phyloP scores from a whole-genome alignment of 1,284 basidiomycete species.

The Moesziomyces antarcticus region DNA sequence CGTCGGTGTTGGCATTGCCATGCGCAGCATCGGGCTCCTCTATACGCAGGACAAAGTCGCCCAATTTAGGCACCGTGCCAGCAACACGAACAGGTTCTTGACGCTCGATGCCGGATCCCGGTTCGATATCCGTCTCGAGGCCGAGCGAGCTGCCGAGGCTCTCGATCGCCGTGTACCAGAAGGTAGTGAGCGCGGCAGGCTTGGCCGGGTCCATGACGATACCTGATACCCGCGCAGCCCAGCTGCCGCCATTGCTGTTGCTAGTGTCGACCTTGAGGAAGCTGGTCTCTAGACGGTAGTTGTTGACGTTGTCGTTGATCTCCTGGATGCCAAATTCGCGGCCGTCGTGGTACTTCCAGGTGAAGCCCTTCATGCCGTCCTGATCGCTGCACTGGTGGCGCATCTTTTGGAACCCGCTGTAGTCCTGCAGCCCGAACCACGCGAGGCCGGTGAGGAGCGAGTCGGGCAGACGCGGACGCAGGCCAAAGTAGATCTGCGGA shows the following conservation, averaged over 20 bases:
- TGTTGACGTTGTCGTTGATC: slow-evolving; percentile 82
- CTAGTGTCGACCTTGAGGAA: slow-evolving; percentile 78
- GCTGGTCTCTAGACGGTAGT: slow-evolving; percentile 84
- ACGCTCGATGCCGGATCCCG: slow-evolving; percentile 73
- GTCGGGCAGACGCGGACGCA: slow-evolving; percentile 83
- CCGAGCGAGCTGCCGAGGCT: slow-evolving; percentile 77
- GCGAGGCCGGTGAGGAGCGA: slow-evolving; percentile 89
- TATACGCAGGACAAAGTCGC: slow-evolving; percentile 82
- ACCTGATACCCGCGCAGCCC: slow-evolving; percentile 88
- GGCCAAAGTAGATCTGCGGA: slow-evolving; percentile 91
- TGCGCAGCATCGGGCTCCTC: slow-evolving; percentile 75
- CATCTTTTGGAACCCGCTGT: slow-evolving; percentile 69
- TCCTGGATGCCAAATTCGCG: slow-evolving; percentile 85
- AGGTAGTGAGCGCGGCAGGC: slow-evolving; percentile 77
- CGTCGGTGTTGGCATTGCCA: slow-evolving; percentile 71
- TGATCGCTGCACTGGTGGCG: slow-evolving; percentile 91
- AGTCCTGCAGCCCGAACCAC: slow-evolving; percentile 72
- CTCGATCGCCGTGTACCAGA: slow-evolving; percentile 88
- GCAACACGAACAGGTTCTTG: slow-evolving; percentile 74
- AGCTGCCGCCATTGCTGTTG: slow-evolving; percentile 73
- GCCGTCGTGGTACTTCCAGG: slow-evolving; percentile 87
- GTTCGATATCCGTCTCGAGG: slow-evolving; percentile 75
- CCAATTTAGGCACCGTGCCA: slow-evolving; percentile 80
- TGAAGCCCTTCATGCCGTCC: slow-evolving; percentile 82
- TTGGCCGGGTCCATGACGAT: slow-evolving; percentile 75